Conservation (phyloP, 768 basidiomycete genomes). For the Suillus sp. region DNA sequence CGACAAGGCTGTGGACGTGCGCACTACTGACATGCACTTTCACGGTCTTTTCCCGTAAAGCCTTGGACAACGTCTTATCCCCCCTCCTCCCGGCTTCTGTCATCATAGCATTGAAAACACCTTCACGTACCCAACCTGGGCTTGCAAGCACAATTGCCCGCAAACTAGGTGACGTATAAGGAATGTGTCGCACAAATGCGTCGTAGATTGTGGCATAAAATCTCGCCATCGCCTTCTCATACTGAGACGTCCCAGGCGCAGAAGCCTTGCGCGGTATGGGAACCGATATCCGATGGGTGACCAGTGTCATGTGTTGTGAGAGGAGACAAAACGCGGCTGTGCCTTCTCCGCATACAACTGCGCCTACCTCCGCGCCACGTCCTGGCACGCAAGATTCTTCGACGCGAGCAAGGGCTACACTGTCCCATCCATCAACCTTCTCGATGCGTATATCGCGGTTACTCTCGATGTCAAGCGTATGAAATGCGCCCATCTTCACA, state of each 20-base stretch:
- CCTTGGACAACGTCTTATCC: constrained; percentile 80
- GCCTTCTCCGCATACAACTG: constrained; percentile 95
- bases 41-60: constrained; percentile 79
- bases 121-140: constrained; percentile 94
- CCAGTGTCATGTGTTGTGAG: constrained; percentile 95
- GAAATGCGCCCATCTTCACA: constrained; percentile 90
- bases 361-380: constrained; percentile 93
- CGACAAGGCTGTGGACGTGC: constrained; percentile 94
- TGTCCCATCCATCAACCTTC: constrained; percentile 91
- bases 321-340: constrained; percentile 92
- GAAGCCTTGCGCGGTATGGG: constrained; percentile 92
- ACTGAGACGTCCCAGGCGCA: constrained; percentile 74
- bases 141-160: constrained; percentile 95
- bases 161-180: constrained; percentile 69
- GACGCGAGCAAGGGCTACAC: constrained; percentile 77
- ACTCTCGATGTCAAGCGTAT: constrained; percentile 91
- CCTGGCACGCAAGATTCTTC: constrained; percentile 92
- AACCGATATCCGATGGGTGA: constrained; percentile 87
- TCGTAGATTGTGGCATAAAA: constrained; percentile 88
- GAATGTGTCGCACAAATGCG: constrained; percentile 87
- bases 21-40: constrained; percentile 91
- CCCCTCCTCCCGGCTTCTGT: constrained; percentile 77
- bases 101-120: constrained; percentile 82
- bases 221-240: constrained; percentile 86
- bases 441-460: constrained; percentile 91